Evolutionary conservation across 352 stramenopile genomes (phyloP).

Genomic region (Pythium myriotylum): DNA sequence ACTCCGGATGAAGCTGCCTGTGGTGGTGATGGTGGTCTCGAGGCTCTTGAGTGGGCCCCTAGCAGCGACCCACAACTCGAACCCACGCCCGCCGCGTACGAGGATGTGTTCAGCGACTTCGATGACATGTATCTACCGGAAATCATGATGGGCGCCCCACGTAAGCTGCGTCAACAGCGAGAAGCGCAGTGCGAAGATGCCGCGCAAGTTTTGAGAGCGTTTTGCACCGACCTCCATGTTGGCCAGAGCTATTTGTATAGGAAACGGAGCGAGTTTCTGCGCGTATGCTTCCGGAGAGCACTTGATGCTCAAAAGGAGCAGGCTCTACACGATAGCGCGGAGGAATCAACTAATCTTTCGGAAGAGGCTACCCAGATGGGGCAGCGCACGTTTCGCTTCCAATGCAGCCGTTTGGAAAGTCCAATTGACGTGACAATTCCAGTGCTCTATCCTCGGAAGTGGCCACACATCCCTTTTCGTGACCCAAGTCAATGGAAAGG

Average conservation of each 20-base stretch:
- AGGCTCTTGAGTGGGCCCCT: no score
- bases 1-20: no score
- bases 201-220: constrained; percentile 23
- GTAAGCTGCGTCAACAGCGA: constrained; percentile 16
- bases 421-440: constrained; percentile 49
- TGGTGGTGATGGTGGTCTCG: no score
- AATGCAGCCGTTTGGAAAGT: constrained; percentile 14
- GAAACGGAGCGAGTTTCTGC: constrained; percentile 69
- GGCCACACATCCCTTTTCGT: constrained; percentile 67
- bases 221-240: constrained; percentile 16
- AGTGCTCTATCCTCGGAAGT: constrained; percentile 56
- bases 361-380: neutral
- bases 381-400: constrained; percentile 19
- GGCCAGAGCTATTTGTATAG: constrained; percentile 48
- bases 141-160: constrained; percentile 1
- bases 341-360: neutral
- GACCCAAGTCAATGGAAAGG: constrained; percentile 53
- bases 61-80: neutral
- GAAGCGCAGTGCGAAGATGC: constrained; percentile 20
- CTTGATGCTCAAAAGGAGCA: constrained; percentile 44
- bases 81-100: constrained; percentile 33
- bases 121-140: constrained; percentile 51
- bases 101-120: constrained; percentile 61
- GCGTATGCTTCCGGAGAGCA: constrained; percentile 58
- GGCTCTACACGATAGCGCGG: constrained; percentile 14